phyloP scores from a whole-genome alignment of 1,139 yeast genomes.

The Hansenula lynferdii region DNA sequence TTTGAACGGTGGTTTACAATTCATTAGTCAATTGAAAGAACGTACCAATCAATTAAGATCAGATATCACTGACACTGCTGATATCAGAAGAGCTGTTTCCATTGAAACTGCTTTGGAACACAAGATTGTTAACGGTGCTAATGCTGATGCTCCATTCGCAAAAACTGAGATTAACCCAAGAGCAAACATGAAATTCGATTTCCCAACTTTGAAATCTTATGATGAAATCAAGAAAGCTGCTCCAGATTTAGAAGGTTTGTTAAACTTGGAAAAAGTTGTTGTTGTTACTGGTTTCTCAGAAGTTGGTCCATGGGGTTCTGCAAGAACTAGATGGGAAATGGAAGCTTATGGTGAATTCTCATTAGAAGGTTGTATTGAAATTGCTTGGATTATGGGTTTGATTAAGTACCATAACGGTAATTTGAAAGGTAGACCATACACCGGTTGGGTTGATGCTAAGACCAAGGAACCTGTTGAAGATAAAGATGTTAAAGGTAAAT shows the following conservation, averaged over 20 bases:
- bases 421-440: slow-evolving; percentile 80
- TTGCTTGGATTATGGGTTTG: slow-evolving; percentile 99
- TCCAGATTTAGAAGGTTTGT: slow-evolving; percentile 82
- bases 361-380: slow-evolving; percentile 97
- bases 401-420: slow-evolving; percentile 92
- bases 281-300: slow-evolving; percentile 98
- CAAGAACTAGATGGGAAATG: slow-evolving; percentile 99
- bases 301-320: slow-evolving; percentile 99
- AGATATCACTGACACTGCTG: slow-evolving; percentile 81
- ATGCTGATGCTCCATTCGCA: slow-evolving; percentile 81
- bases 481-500: slow-evolving; percentile 85
- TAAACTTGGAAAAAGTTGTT: slow-evolving; percentile 85
- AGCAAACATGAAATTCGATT: slow-evolving; percentile 89
- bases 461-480: slow-evolving; percentile 92
- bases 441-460: slow-evolving; percentile 98
- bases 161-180: slow-evolving; percentile 80
- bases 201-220: slow-evolving; percentile 83
- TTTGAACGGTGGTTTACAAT: slow-evolving; percentile 97
- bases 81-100: slow-evolving; percentile 92
- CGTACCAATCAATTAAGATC: slow-evolving; percentile 77
- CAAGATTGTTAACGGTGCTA: slow-evolving; percentile 85
- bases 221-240: slow-evolving; percentile 66
- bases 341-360: slow-evolving; percentile 94
- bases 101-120: slow-evolving; percentile 91
- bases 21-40: slow-evolving; percentile 86